Conservation (phyloP, 2,329 filamentous ascomycete species). For the Botrytis porri region DNA sequence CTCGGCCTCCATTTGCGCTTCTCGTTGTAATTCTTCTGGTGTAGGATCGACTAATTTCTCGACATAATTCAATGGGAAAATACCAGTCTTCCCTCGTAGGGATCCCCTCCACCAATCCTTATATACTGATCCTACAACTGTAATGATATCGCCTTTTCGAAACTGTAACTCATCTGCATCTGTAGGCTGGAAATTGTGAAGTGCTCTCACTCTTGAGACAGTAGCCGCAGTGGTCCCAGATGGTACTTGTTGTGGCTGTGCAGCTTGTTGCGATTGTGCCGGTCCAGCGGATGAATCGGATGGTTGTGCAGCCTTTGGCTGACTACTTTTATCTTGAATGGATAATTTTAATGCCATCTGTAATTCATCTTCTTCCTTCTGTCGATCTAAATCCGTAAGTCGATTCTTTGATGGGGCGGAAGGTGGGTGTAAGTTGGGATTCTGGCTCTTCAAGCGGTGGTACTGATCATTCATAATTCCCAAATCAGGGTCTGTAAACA, state of each 20-base stretch:
- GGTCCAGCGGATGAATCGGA: slow-evolving; percentile 42
- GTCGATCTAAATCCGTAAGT: slow-evolving; percentile 83
- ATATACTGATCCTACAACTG: slow-evolving; percentile 94
- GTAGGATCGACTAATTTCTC: slow-evolving; percentile 96
- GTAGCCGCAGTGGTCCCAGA: slow-evolving; percentile 93
- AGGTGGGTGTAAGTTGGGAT: slow-evolving; percentile 86
- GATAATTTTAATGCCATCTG: slow-evolving; percentile 94
- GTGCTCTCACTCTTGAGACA: slow-evolving; percentile 86
- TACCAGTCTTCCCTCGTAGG: slow-evolving; percentile 88
- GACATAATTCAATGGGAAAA: slow-evolving; percentile 98
- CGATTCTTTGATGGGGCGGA: slow-evolving; percentile 91
- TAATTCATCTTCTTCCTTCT: slow-evolving; percentile 95
- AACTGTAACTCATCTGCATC: slow-evolving; percentile 95
- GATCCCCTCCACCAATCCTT: slow-evolving; percentile 99
- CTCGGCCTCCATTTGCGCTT: slow-evolving; percentile 90
- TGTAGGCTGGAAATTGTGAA: slow-evolving; percentile 93
- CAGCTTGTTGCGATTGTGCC: slow-evolving; percentile 40
- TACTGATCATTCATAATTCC: slow-evolving; percentile 98
- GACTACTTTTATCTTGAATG: slow-evolving; percentile 77
- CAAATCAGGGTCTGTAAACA: slow-evolving; percentile 89
- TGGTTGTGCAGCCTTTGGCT: slow-evolving; percentile 41
- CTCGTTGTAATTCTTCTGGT: slow-evolving; percentile 86
- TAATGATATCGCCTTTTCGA: slow-evolving; percentile 94
- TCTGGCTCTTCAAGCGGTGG: slow-evolving; percentile 75
- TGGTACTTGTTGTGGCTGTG: slow-evolving; percentile 55